Conservation (phyloP, 331 rosid species). For the Arachis monticola region DNA sequence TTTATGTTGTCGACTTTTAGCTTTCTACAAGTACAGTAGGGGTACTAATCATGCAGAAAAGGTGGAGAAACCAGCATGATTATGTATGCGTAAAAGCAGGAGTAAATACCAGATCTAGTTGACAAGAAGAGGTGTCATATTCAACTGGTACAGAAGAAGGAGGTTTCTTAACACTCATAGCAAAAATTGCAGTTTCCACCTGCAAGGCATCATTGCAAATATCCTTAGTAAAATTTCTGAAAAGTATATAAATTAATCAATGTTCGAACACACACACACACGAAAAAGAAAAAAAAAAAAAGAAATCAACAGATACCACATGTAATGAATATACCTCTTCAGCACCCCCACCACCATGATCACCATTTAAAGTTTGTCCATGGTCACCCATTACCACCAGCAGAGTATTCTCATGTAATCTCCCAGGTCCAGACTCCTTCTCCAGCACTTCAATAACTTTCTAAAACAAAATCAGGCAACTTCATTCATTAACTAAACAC, state of each 20-base stretch:
- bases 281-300: neutral
- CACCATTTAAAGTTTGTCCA: slow-evolving; percentile 97
- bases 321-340: slow-evolving; percentile 72
- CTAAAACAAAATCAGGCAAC: slow-evolving; percentile 58
- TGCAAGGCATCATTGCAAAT: slow-evolving; percentile 44
- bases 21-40: slow-evolving; percentile 19
- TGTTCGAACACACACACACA: too few species aligned
- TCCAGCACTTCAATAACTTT: slow-evolving; percentile 78
- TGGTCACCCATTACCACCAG: slow-evolving; percentile 99
- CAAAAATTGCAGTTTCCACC: slow-evolving; percentile 92
- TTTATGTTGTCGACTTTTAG: slow-evolving; percentile 5
- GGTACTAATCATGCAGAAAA: slow-evolving; percentile 24
- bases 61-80: slow-evolving; percentile 35
- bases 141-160: slow-evolving; percentile 52
- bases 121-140: slow-evolving; percentile 59
- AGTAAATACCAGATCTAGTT: slow-evolving; percentile 68
- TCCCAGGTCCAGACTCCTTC: slow-evolving; percentile 79
- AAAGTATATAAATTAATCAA: slow-evolving; percentile 1
- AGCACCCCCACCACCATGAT: slow-evolving; percentile 96
- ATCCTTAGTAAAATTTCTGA: slow-evolving; percentile 32
- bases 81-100: slow-evolving; percentile 19
- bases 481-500: slow-evolving; percentile 28
- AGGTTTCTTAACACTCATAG: slow-evolving; percentile 80
- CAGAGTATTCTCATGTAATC: slow-evolving; percentile 84
- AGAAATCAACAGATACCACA: slow-evolving; percentile 33